Evolutionary conservation across 2,329 filamentous ascomycete genomes (phyloP), one percentile per base, ranked within the genome.

Genomic region (Emydomyces testavorans): DNA sequence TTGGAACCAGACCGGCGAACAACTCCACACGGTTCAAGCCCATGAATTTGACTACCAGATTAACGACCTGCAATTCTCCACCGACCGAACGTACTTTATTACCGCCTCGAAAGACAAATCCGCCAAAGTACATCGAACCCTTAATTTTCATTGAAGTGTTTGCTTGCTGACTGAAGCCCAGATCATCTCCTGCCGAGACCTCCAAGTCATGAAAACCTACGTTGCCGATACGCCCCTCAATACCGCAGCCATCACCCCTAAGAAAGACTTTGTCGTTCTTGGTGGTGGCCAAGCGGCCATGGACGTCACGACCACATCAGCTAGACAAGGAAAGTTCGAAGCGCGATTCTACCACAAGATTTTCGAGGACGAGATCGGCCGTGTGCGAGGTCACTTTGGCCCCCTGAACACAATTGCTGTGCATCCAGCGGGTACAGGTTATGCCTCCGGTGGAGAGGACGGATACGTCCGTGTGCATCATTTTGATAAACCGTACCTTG

Each of bases 271-370:
- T 64, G 90, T 98, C 57, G 93, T 98, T 63, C 83, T 98, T 37
- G 92, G 92, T 60, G 92, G 92, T 79, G 92, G 92, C 60, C 92
- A 98, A 73, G 92, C 89, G 56, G 92, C 92, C 64, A 95, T 95
- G 87, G 90, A 96, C 65, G 92, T 98, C 70, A 98, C 92, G 50
- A 93, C 86, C 47, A 96, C 92, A 44, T 83, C 83, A 28, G 82
- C 88, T 42, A 80, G 92, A 57, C 92, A 98, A 76, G 92, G 92
- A 72, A 96, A 96, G 73, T 98, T 98, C 75, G 92, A 98, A 71
- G 92, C 92, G 37, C 82, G 92, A 57, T 98, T 98, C 78, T 98
- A 95, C 77, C 92, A 98, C 82, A 96, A 94, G 78, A 83, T 98
- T 67, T 96, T 98, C 67, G 88, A 94, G 71, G 90, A 98, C 70